Percentiles rank a stretch among this genome's conserved stretches.
Conservation (phyloP, 257 asterid genomes). For the Solanum piurae region DNA sequence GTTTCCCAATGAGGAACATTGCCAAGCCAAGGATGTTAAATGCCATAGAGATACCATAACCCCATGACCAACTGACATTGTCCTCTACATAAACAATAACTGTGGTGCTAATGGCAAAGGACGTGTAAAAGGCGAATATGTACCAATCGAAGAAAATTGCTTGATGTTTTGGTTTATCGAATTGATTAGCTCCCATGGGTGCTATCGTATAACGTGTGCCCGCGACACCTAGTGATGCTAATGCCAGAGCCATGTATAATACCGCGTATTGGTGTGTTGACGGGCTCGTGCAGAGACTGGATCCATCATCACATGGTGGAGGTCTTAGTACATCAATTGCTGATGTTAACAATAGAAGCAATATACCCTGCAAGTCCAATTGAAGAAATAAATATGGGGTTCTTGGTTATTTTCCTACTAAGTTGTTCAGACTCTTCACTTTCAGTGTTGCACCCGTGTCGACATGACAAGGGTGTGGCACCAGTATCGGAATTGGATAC, state of each 20-base stretch:
- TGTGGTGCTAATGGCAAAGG: conserved; percentile 13
- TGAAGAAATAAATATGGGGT: neutral
- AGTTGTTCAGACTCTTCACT: neutral
- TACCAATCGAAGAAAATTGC: conserved; percentile 20
- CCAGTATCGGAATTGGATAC: neutral
- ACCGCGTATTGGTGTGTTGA: conserved; percentile 12
- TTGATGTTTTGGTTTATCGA: conserved; percentile 18
- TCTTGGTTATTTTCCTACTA: neutral
- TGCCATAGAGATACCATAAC: conserved; percentile 11
- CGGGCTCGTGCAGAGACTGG: conserved; percentile 6
- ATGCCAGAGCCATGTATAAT: conserved; percentile 10
- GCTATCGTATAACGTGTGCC: conserved; percentile 26
- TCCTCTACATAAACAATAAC: conserved; percentile 23
- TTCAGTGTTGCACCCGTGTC: neutral
- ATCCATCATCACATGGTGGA: conserved; percentile 11
- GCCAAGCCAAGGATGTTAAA: conserved; percentile 16
- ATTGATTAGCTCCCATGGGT: conserved; percentile 28
- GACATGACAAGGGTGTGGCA: neutral
- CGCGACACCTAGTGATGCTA: conserved; percentile 18
- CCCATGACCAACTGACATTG: conserved; percentile 25
- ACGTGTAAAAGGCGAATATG: conserved; percentile 13
- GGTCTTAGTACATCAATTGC: conserved; percentile 18
- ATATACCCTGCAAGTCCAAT: conserved; percentile 13
- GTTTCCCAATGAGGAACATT: conserved; percentile 14
- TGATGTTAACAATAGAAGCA: conserved; percentile 18